Evolutionary conservation across 2,329 filamentous ascomycete genomes (phyloP), one percentile per base, ranked within the genome.

Genomic region (Aspergillus fumigatus): DNA sequence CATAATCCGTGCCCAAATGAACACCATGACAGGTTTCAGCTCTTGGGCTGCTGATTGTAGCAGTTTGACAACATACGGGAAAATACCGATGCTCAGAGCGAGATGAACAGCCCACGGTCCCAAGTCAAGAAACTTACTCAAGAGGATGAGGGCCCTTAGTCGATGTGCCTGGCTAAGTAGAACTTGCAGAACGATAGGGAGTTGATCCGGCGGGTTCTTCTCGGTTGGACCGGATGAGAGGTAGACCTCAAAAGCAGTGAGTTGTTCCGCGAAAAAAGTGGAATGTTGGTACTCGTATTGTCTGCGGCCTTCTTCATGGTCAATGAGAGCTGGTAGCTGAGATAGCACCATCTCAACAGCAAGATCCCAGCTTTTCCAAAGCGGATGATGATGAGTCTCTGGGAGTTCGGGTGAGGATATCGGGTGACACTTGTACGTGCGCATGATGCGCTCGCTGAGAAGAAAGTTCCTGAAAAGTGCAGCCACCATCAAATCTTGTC

Each of bases 101-200:
- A 99, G 84, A 72, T 97, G 94, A n/a, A 99, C 94, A 29, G 94
- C 95, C 94, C 94, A 99, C 0, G 94, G 94, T 0, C 94, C 94
- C 41, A 97, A 83, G 67, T 99, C 94, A 21, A 99, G 80, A 73
- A 99, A 99, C 63, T 92, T 90, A 56, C 92, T 94, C 0, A 99
- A 82, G 6, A 99, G 79, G 52, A 99, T 95, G 60, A 99, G 81
- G 17, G 94, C 94, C 51, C 94, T 84, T 26, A 99, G 84, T 64
- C 94, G 82, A 72, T 99, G 94, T 58, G 96, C 92, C 73, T 99
- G 94, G 71, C 93, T 97, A 5, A 99, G 82, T 11, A 99, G 82
- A 9, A 99, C 94, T 73, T 99, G 94, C 3, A 99, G 82, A 3
- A 99, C 92, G 48, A 99, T 95, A 1, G 94, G 94, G 14, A 99